Evolutionary conservation across 768 basidiomycete genomes (phyloP), one percentile per base, ranked within the genome.

Genomic region (Rhizopogon sp.): DNA sequence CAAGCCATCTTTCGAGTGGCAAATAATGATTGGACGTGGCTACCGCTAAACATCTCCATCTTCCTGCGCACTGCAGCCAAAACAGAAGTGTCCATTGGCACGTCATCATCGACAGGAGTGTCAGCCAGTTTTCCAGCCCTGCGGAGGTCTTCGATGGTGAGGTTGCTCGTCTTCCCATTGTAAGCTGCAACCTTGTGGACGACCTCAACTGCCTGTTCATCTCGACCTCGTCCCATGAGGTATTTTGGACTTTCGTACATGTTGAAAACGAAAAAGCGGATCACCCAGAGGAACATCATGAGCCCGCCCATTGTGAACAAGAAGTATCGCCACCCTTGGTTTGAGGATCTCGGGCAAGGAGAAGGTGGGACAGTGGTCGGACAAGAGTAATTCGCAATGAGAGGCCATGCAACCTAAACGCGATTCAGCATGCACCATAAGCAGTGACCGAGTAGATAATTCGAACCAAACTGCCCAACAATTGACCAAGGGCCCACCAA

Each of bases 401-500:
- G 72, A 1, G 85, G 84, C 88, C 87, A 89, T 3, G 87, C 86
- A 57, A 89, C 72, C 78, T 85, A 55, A 52, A 28, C 43, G 43
- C 16, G 6, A 20, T 53, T 56, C 25, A n/a, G 54, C 53, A 5
- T 46, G 14, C 4, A 49, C 16, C 29, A 22, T 3, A 14, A 10
- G 31, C 14, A 35, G 13, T 3, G 0, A 42, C 61, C 31, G 25
- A 33, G 52, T 35, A 1, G 9, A 7, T 11, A 39, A 0, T 1
- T 11, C 2, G 10, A 25, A 55, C 77, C 49, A 79, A 60, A 59
- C 76, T 79, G 16, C 81, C 84, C 46, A 86, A 63, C 0, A 89
- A 76, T 64, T 89, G 88, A 2, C 87, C 87, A 35, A 90, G 74
- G 5, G 85, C 84, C 89, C 89, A 91, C 84, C 85, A 90, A 39